Evolutionary conservation across 495 filamentous ascomycete genomes (phyloP), one percentile per base, ranked within the genome.

Genomic region (Aspergillus ellipticus): DNA sequence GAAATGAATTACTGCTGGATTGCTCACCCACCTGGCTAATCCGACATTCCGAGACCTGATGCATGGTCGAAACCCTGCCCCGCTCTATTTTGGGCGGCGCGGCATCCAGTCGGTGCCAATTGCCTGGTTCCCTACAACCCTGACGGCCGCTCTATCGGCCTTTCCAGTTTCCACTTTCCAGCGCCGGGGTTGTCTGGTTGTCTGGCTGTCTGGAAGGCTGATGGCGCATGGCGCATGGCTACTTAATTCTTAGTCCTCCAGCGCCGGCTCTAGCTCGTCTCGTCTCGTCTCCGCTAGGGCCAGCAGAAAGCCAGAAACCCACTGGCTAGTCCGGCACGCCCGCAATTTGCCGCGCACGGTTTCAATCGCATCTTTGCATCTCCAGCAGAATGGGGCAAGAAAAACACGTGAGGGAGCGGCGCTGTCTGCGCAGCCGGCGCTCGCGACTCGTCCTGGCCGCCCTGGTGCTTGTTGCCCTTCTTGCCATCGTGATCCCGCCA

Each of bases 321-420:
- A 68, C 63, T 63, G 55, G 47, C 33, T 56, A 21, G 17, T 21
- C 33, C 29, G 24, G n/a, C n/a, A 46, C 42, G 42, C 20, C 29
- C 43, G 7, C 55, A 52, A 53, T 52, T 31, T 60, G 46, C 54
- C 42, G 52, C 55, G 42, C 58, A 55, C 56, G 47, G 50, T 41
- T 47, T 53, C 42, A 41, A 61, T 58, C 24, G 29, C 57, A 42
- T 29, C 41, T 41, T 43, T 53, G n/a, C 42, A 49, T 11, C 39
- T 29, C 28, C 47, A 46, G 45, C 53, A 35, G 56, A 16, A 67
- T 68, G 60, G 64, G 57, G 42, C 53, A 39, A 21, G 63, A 63
- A 57, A 70, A 74, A 61, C 71, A 74, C 71, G 71, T 71, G 71
- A 74, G 69, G 51, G 61, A 55, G 47, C 61, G 59, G 50, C 63